Percentiles rank a stretch among this genome's conserved stretches.
phyloP scores from a whole-genome alignment of 768 basidiomycete genomes.

The Termitomyces sp. region DNA sequence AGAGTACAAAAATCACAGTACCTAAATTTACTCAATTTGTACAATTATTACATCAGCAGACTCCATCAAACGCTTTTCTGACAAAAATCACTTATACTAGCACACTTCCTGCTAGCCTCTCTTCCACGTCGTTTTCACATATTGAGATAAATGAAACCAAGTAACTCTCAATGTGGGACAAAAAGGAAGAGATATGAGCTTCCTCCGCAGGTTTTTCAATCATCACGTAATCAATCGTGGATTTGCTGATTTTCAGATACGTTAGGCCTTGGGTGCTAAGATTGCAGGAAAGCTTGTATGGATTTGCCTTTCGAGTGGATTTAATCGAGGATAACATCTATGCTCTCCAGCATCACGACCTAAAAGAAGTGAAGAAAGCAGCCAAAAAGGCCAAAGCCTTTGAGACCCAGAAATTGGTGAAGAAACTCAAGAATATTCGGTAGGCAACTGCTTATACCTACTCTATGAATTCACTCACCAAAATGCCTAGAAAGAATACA shows the following conservation, averaged over 20 bases:
- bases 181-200: slow-evolving; percentile 41
- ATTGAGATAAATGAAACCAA: slow-evolving; percentile 5
- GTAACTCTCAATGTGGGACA: slow-evolving; percentile 16
- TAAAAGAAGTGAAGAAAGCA: slow-evolving; percentile 67
- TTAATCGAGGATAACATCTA: background rate
- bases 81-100: too few relatives aligned
- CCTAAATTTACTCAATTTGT: background rate
- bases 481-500: slow-evolving; percentile 25
- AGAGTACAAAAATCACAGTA: too few relatives aligned
- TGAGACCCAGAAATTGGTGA: slow-evolving; percentile 79
- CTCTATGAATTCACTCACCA: background rate
- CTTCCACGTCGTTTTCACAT: background rate
- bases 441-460: slow-evolving; percentile 19
- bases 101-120: background rate
- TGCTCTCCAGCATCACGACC: slow-evolving; percentile 57
- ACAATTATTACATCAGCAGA: background rate
- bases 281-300: slow-evolving; percentile 54
- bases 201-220: slow-evolving; percentile 25
- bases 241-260: slow-evolving; percentile 1
- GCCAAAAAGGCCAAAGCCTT: slow-evolving; percentile 78
- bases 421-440: slow-evolving; percentile 71
- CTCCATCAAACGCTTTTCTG: too few relatives aligned
- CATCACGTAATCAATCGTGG: background rate
- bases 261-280: slow-evolving; percentile 37
- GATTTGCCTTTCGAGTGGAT: slow-evolving; percentile 7